Percentiles rank a stretch among this genome's conserved stretches.
phyloP scores from a whole-genome alignment of 1,284 basidiomycete species.

The Puccinia polysora region DNA sequence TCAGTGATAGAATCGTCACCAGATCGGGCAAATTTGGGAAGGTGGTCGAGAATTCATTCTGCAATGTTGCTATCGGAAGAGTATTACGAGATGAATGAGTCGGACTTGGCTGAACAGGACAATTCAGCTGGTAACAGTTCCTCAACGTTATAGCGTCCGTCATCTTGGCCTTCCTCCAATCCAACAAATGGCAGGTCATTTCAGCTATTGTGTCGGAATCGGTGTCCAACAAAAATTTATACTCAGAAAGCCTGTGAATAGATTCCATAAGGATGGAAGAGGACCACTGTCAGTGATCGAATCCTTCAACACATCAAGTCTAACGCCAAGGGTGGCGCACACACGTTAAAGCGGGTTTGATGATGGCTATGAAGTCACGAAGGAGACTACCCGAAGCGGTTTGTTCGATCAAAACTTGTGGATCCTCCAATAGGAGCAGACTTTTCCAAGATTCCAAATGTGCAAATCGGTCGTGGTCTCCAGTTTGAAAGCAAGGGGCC shows the following conservation, averaged over 20 bases:
- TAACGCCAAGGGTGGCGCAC: too few species aligned
- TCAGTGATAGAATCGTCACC: slow-evolving; percentile 29
- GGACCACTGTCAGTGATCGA: too few species aligned
- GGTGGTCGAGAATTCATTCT: slow-evolving; percentile 19
- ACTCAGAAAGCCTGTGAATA: slow-evolving; percentile 33
- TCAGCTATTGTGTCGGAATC: slow-evolving; percentile 39
- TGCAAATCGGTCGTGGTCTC: slow-evolving; percentile 27
- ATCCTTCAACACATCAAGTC: slow-evolving; percentile 6
- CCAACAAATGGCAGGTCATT: slow-evolving; percentile 36
- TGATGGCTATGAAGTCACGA: slow-evolving; percentile 37
- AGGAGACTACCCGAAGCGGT: slow-evolving; percentile 27
- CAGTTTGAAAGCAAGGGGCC: slow-evolving; percentile 8
- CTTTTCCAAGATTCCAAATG: slow-evolving; percentile 43
- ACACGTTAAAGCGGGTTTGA: slow-evolving; percentile 41
- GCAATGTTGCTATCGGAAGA: slow-evolving; percentile 14
- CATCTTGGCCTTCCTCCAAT: slow-evolving; percentile 42
- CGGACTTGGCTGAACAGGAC: neutral
- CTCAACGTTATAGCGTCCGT: slow-evolving; percentile 33
- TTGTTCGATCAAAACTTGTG: slow-evolving; percentile 27
- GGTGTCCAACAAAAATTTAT: slow-evolving; percentile 36
- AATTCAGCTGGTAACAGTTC: slow-evolving; percentile 38
- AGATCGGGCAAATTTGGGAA: slow-evolving; percentile 39
- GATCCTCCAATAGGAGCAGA: slow-evolving; percentile 34
- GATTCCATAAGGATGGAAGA: neutral
- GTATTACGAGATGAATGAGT: neutral